Evolutionary conservation across 805 yeast species (phyloP).

Genomic region (Wickerhamiella nectarea): DNA sequence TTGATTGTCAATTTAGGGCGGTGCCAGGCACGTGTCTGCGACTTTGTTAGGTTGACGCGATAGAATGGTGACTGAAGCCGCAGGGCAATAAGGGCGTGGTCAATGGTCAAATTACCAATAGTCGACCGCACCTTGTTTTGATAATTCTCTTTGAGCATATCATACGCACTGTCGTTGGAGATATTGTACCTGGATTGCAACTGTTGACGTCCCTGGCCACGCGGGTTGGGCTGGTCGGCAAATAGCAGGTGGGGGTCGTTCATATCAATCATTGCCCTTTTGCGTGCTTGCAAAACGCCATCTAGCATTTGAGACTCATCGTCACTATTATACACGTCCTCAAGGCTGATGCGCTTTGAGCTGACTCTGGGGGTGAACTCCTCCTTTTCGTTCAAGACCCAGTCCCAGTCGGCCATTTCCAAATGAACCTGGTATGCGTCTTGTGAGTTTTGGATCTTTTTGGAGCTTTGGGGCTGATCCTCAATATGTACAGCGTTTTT

Average conservation of each 20-base stretch:
- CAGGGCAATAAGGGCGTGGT: conserved; percentile 79
- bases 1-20: conserved; percentile 62
- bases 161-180: conserved; percentile 82
- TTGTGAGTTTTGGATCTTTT: background rate
- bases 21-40: conserved; percentile 65
- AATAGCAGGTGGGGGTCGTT: conserved; percentile 76
- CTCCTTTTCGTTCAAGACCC: conserved; percentile 50
- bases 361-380: background rate
- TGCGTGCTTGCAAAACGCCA: conserved; percentile 35
- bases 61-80: conserved; percentile 84
- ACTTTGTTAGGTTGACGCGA: conserved; percentile 56
- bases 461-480: background rate
- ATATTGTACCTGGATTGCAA: conserved; percentile 56
- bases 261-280: conserved; percentile 47
- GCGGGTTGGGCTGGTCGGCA: conserved; percentile 27
- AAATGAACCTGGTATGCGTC: conserved; percentile 14
- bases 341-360: conserved; percentile 18
- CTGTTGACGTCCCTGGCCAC: conserved; percentile 13
- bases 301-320: conserved; percentile 59
- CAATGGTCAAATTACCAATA: conserved; percentile 78
- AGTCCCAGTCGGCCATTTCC: conserved; percentile 23
- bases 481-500: conserved; percentile 5
- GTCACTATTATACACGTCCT: conserved; percentile 24
- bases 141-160: conserved; percentile 66
- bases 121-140: conserved; percentile 87